Base-by-base conservation (phyloP, 176 grass and related monocot species). In the Rhynchospora breviuscula region DNA sequence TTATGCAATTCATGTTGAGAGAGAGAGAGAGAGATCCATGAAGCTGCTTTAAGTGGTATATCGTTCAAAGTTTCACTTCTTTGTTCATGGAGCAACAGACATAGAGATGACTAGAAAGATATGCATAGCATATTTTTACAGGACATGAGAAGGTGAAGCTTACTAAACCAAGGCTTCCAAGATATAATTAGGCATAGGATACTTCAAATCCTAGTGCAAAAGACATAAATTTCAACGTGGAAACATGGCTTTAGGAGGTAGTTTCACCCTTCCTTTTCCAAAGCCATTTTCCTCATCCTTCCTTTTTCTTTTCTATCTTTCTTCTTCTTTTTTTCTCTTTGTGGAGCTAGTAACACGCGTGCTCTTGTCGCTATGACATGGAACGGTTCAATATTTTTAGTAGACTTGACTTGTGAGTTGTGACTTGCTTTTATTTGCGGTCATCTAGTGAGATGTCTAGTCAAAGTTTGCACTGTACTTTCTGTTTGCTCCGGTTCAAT, bases 251-350 rank as follows among this genome's bases (percentile, higher is more conserved):
- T 62, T 61, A 6, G 43, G 52, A 40, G 52, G 53, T 40, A 19
- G 26, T 12, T 29, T 22, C n/a, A 33, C 64, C 71, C 35, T 67
- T 21, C 35, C 52, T 59, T 75, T 84, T 73, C 59, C 52, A 76
- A 85, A 85, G 67, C 75, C 19, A 33, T 84, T 53, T 72, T 84
- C 9, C 69, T 75, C 67, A 66, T 81, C 60, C 51, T 52, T 63
- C 44, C 25, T 67, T 54, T 45, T n/a, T 59, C 11, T 72, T 44
- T 84, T 18, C 44, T 60, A 56, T 60, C 18, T 23, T 84, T 57
- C 26, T 29, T 76, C 0, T 59, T 21, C 35, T 18, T 58, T 33
- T 6, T 23, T 70, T 84, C n/a, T 29, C 35, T 77, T 63, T 85
- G 66, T 45, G 15, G 31, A 63, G 7, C 18, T 61, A 67, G 67